These are phyloP conservation scores for Dictyostelium capitatum DNA, from an alignment of 78 protist genomes.

Conservation along the genomic window DNA sequence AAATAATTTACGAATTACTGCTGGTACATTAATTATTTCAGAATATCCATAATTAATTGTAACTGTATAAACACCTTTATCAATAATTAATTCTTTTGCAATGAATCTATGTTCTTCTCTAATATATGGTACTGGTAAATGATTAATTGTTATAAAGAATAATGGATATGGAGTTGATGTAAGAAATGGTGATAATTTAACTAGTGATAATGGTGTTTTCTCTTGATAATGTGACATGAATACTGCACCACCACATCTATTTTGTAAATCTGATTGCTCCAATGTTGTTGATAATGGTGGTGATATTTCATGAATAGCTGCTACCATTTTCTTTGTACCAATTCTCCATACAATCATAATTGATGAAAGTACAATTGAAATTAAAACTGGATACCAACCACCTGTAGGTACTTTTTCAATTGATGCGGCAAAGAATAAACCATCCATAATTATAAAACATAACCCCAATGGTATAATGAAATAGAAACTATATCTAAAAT, in stretches of 20 bases:
- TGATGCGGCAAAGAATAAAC: neutral
- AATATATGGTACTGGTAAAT: slow-evolving; percentile 23
- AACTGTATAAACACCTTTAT: neutral
- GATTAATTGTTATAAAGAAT: slow-evolving; percentile 14
- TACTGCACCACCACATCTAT: neutral
- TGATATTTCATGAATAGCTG: neutral
- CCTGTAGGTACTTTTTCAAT: slow-evolving; percentile 13
- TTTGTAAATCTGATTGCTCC: neutral
- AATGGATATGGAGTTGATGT: slow-evolving; percentile 5
- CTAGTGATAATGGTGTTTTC: neutral
- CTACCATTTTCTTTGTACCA: slow-evolving; percentile 8
- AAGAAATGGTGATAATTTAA: slow-evolving; percentile 4
- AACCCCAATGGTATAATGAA: neutral
- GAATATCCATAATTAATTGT: neutral
- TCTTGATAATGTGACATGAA: slow-evolving; percentile 6
- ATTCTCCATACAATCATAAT: slow-evolving; percentile 5
- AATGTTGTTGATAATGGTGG: neutral
- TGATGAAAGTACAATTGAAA: slow-evolving; percentile 3
- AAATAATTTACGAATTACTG: neutral
- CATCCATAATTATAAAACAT: neutral
- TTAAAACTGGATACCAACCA: slow-evolving; percentile 1
- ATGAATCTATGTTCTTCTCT: neutral
- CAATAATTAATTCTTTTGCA: neutral
- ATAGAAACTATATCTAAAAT: neutral
- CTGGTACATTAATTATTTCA: neutral